phyloP scores from a whole-genome alignment of 306 rosid genomes.

The Fragaria nilgerrensis region DNA sequence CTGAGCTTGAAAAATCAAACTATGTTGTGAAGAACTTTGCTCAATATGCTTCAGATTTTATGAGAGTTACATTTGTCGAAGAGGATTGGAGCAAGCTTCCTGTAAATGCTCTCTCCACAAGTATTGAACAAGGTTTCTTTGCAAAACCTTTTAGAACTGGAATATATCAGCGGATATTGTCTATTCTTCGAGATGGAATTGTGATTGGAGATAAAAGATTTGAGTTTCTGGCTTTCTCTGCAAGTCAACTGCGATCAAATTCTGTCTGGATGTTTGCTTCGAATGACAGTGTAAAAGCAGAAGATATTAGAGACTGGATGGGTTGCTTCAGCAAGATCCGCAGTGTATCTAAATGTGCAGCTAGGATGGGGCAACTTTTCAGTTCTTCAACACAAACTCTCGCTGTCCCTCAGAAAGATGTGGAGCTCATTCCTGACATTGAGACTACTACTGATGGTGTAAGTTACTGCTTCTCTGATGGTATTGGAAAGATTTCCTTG shows the following conservation, averaged over 20 bases:
- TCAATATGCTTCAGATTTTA: slow-evolving; percentile 64
- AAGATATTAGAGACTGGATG: slow-evolving; percentile 92
- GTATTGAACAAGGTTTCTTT: slow-evolving; percentile 51
- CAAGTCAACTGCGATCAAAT: slow-evolving; percentile 88
- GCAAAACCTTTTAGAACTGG: slow-evolving; percentile 60
- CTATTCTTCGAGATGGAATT: slow-evolving; percentile 78
- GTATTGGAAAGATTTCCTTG: slow-evolving; percentile 82
- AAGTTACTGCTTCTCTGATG: slow-evolving; percentile 89
- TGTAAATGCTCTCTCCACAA: slow-evolving; percentile 53
- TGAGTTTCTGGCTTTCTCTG: slow-evolving; percentile 93
- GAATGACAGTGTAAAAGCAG: slow-evolving; percentile 69
- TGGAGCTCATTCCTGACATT: slow-evolving; percentile 84
- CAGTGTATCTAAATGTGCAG: slow-evolving; percentile 90
- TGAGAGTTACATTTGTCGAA: slow-evolving; percentile 91
- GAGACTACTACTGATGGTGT: slow-evolving; percentile 57
- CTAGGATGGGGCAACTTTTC: slow-evolving; percentile 97
- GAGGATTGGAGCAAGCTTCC: slow-evolving; percentile 94
- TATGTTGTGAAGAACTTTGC: slow-evolving; percentile 86
- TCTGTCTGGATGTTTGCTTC: slow-evolving; percentile 99
- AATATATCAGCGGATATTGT: slow-evolving; percentile 63
- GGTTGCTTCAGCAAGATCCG: slow-evolving; percentile 82
- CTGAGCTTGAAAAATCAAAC: slow-evolving; percentile 90
- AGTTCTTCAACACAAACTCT: slow-evolving; percentile 82
- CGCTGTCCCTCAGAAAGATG: slow-evolving; percentile 59
- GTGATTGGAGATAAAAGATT: slow-evolving; percentile 75